Percentiles rank a stretch among this genome's conserved stretches.
phyloP scores from a whole-genome alignment of 257 asterid species.

The Penstemon eatonii region DNA sequence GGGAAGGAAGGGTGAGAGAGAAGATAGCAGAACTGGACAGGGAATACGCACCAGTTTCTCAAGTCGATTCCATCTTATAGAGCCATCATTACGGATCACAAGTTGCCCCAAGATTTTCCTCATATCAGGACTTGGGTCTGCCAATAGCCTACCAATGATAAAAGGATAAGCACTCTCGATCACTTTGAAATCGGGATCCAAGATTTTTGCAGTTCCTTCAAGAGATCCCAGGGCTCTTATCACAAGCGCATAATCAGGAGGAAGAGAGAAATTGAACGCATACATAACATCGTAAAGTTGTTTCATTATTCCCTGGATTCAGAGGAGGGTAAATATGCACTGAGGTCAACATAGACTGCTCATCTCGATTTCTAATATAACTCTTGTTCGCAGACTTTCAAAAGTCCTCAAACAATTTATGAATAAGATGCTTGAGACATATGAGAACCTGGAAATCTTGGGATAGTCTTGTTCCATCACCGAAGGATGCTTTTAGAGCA shows the following conservation, averaged over 20 bases:
- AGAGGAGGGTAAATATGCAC: constrained; percentile 19
- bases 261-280: constrained; percentile 91
- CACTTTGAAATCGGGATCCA: constrained; percentile 95
- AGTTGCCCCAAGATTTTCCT: constrained; percentile 93
- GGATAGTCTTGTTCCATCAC: constrained; percentile 73
- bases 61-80: constrained; percentile 90
- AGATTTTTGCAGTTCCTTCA: constrained; percentile 93
- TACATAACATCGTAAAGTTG: constrained; percentile 87
- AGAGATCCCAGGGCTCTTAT: constrained; percentile 96
- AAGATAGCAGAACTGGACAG: not conserved
- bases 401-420: constrained; percentile 1
- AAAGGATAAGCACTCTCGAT: constrained; percentile 99
- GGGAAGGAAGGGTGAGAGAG: not conserved
- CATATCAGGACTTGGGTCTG: constrained; percentile 96
- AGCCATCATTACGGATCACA: constrained; percentile 86
- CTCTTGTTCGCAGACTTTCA: constrained; percentile 8
- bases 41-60: constrained; percentile 72
- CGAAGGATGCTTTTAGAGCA: constrained; percentile 79
- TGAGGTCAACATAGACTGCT: not conserved
- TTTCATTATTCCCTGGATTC: constrained; percentile 80
- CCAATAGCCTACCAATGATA: constrained; percentile 88
- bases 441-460: constrained; percentile 89
- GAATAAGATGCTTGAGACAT: not conserved
- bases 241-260: constrained; percentile 97
- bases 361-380: no score